A percentile compares a stretch with the other conserved stretches of the same genome.
Evolutionary conservation across 2,329 filamentous ascomycete species (phyloP).

Genomic region (Pseudocercospora fuligena): DNA sequence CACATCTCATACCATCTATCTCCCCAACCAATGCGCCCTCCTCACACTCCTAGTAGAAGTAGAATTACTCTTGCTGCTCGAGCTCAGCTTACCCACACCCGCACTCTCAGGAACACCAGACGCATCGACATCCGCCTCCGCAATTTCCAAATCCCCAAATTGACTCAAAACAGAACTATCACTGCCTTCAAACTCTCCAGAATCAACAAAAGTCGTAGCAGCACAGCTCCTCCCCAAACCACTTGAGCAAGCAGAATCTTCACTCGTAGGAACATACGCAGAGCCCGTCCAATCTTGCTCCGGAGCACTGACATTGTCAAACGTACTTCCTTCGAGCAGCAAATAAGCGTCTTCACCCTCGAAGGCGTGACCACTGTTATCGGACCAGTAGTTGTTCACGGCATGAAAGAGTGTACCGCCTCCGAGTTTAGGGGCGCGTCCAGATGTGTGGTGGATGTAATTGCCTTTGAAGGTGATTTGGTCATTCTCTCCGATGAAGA

Average conservation of each 20-base stretch:
- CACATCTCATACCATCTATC: background rate
- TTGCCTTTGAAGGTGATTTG: conserved; percentile 64
- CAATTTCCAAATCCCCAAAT: conserved; percentile 24
- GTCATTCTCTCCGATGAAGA: conserved; percentile 62
- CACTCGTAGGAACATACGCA: conserved; percentile 21
- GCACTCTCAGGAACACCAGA: conserved; percentile 26
- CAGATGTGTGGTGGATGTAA: conserved; percentile 64
- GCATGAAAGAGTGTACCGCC: conserved; percentile 63
- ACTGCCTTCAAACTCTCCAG: conserved; percentile 18
- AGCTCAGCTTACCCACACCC: conserved; percentile 24
- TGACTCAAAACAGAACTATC: conserved; percentile 21
- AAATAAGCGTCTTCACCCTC: conserved; percentile 28
- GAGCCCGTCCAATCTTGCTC: conserved; percentile 15
- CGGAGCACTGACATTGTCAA: conserved; percentile 23
- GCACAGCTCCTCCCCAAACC: conserved; percentile 20
- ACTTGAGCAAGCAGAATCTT: conserved; percentile 14
- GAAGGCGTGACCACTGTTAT: conserved; percentile 61
- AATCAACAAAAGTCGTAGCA: conserved; percentile 19
- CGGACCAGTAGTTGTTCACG: conserved; percentile 67
- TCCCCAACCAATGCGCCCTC: background rate
- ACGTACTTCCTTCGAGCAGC: conserved; percentile 33
- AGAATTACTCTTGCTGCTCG: background rate
- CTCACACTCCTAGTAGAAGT: background rate
- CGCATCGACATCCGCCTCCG: conserved; percentile 22
- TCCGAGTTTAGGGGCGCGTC: conserved; percentile 62